A percentile compares a stretch with the other conserved stretches of the same genome.
Evolutionary conservation across 1,284 basidiomycete genomes (phyloP).

Genomic region (Sporisorium reilianum): DNA sequence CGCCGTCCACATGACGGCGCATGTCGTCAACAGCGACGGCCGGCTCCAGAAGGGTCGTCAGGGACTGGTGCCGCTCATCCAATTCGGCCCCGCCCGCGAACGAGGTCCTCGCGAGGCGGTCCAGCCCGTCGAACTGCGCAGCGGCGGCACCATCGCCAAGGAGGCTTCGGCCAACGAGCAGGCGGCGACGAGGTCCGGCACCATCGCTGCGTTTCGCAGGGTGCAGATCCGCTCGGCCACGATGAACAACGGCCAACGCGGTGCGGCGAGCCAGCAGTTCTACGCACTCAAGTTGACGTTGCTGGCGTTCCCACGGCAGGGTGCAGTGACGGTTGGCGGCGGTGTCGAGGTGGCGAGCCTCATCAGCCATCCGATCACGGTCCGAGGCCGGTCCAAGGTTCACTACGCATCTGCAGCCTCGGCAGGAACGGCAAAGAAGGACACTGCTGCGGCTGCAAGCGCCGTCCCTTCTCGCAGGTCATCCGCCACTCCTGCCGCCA

Average conservation of each 20-base stretch:
- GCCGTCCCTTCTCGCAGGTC: background rate
- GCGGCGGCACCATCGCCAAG: slow-evolving; percentile 24
- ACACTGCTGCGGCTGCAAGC: background rate
- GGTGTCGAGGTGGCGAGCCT: slow-evolving; percentile 35
- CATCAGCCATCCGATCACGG: slow-evolving; percentile 42
- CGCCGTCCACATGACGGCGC: slow-evolving; percentile 34
- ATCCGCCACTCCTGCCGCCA: background rate
- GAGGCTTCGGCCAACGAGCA: slow-evolving; percentile 37
- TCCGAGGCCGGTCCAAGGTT: slow-evolving; percentile 45
- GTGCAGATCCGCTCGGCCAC: slow-evolving; percentile 53
- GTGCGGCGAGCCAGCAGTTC: slow-evolving; percentile 45
- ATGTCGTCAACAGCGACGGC: slow-evolving; percentile 28
- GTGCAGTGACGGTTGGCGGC: background rate
- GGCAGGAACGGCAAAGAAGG: background rate
- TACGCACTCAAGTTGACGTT: slow-evolving; percentile 49
- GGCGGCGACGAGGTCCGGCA: slow-evolving; percentile 11
- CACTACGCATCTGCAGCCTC: slow-evolving; percentile 23
- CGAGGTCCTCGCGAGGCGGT: slow-evolving; percentile 42
- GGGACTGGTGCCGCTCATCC: slow-evolving; percentile 41
- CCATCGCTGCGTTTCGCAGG: slow-evolving; percentile 39
- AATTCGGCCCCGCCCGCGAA: slow-evolving; percentile 48
- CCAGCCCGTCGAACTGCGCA: slow-evolving; percentile 17
- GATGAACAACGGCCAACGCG: slow-evolving; percentile 50
- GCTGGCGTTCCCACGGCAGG: slow-evolving; percentile 23
- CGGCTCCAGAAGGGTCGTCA: slow-evolving; percentile 24